These are phyloP conservation scores for Salix purpurea DNA, from an alignment of 345 rosid species.

Conservation along the genomic window DNA sequence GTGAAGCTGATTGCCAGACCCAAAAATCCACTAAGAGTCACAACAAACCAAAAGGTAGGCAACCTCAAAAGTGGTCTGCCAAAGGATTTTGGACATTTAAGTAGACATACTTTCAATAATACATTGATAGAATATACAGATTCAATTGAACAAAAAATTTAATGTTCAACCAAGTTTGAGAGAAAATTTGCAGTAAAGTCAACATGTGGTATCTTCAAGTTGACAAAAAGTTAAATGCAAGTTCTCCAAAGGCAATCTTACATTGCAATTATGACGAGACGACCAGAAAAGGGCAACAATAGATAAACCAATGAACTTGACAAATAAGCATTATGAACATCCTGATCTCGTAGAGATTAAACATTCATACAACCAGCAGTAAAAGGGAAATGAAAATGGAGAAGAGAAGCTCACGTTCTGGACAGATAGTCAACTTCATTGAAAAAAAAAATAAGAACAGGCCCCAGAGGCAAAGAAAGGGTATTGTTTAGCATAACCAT, in stretches of 20 bases:
- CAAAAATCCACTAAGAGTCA: conserved; percentile 83
- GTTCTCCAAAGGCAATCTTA: background rate
- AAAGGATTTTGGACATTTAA: conserved; percentile 15
- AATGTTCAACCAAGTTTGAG: background rate
- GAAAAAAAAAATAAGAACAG: conserved; percentile 67
- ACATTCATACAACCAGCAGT: background rate
- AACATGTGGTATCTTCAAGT: background rate
- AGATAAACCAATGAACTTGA: background rate
- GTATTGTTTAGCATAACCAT: conserved; percentile 96
- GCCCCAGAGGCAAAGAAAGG: conserved; percentile 84
- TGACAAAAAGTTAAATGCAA: background rate
- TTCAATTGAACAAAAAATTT: background rate
- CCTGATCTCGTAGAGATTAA: background rate
- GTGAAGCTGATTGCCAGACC: conserved; percentile 98
- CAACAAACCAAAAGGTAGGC: conserved; percentile 84
- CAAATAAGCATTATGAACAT: background rate
- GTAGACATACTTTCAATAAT: background rate
- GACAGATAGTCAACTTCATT: conserved; percentile 80
- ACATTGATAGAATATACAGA: background rate
- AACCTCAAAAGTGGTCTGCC: conserved; percentile 79
- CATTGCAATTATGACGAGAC: background rate
- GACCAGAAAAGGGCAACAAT: background rate
- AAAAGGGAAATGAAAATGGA: conserved; percentile 2
- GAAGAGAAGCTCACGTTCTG: conserved; percentile 53
- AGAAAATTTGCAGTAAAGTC: background rate